phyloP scores from a whole-genome alignment of 2,329 filamentous ascomycete genomes.

The Neopestalotiopsis clavispora region DNA sequence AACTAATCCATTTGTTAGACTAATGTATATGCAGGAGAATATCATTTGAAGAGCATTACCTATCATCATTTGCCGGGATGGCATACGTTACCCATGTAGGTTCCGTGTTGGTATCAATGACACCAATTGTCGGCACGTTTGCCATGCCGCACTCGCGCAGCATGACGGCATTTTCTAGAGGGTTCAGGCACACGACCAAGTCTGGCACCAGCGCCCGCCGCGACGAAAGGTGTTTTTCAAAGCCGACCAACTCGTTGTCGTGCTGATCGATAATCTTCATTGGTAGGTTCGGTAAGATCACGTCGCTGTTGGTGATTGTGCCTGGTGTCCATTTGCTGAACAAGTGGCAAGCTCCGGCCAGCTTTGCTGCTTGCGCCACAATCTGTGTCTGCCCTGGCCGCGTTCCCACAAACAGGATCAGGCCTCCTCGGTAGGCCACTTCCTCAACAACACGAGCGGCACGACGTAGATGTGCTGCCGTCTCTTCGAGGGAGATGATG shows the following conservation, averaged over 20 bases:
- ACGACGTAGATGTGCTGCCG: conserved; percentile 86
- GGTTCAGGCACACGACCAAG: conserved; percentile 90
- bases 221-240: conserved; percentile 66
- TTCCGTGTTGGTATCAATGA: conserved; percentile 93
- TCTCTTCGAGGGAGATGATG: conserved; percentile 90
- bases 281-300: conserved; percentile 75
- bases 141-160: conserved; percentile 89
- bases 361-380: conserved; percentile 79
- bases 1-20: conserved; percentile 51
- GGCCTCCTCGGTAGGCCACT: conserved; percentile 79
- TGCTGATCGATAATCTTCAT: conserved; percentile 78
- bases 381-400: conserved; percentile 79
- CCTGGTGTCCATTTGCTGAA: conserved; percentile 95
- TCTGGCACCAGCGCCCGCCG: conserved; percentile 79
- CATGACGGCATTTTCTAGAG: conserved; percentile 87
- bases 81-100: conserved; percentile 95
- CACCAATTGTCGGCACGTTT: conserved; percentile 90
- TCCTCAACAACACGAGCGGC: conserved; percentile 92
- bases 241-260: conserved; percentile 67
- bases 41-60: conserved; percentile 51
- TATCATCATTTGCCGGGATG: conserved; percentile 96
- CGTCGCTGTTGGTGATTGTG: conserved; percentile 88
- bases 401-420: conserved; percentile 91
- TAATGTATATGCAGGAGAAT: not conserved
- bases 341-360: conserved; percentile 82